phyloP scores from a whole-genome alignment of 1,139 yeast genomes.

The Protomyces inouyei region DNA sequence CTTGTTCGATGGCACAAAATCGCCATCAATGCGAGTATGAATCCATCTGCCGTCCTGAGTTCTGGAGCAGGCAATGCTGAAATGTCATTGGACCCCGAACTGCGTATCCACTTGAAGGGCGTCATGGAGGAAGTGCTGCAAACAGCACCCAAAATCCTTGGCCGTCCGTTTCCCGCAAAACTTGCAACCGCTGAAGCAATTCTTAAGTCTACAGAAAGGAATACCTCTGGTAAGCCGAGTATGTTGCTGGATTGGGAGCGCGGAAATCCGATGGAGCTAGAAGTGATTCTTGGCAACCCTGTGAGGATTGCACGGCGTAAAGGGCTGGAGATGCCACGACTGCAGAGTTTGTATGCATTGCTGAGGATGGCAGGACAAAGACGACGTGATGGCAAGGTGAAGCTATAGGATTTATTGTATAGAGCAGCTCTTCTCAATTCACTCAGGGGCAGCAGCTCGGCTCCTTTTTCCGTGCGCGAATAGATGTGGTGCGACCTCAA shows the following conservation, averaged over 20 bases:
- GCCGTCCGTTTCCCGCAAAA: conserved; percentile 21
- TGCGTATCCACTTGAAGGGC: conserved; percentile 21
- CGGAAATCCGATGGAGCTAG: conserved; percentile 64
- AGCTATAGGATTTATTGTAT: background rate
- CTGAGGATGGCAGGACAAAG: conserved; percentile 25
- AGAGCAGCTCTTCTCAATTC: too few species aligned
- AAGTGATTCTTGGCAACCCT: conserved; percentile 68
- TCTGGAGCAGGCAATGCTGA: conserved; percentile 26
- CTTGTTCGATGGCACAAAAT: conserved; percentile 26
- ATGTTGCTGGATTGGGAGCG: conserved; percentile 69
- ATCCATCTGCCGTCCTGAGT: conserved; percentile 25
- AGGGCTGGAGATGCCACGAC: conserved; percentile 55
- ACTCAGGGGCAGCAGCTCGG: too few species aligned
- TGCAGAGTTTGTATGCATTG: conserved; percentile 38
- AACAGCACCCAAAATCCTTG: conserved; percentile 22
- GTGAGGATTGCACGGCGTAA: conserved; percentile 53
- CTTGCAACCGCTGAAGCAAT: conserved; percentile 26
- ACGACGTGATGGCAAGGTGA: conserved; percentile 14
- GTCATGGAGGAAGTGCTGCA: conserved; percentile 25
- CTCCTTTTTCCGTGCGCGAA: too few species aligned
- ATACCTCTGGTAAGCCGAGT: conserved; percentile 46
- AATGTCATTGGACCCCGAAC: conserved; percentile 24
- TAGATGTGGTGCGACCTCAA: too few species aligned
- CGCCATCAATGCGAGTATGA: conserved; percentile 25
- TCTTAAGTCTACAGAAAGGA: conserved; percentile 24